Evolutionary conservation across 371 early-diverging fungal genomes (phyloP), one percentile per base, ranked within the genome.

Genomic region (Nematocida major): DNA sequence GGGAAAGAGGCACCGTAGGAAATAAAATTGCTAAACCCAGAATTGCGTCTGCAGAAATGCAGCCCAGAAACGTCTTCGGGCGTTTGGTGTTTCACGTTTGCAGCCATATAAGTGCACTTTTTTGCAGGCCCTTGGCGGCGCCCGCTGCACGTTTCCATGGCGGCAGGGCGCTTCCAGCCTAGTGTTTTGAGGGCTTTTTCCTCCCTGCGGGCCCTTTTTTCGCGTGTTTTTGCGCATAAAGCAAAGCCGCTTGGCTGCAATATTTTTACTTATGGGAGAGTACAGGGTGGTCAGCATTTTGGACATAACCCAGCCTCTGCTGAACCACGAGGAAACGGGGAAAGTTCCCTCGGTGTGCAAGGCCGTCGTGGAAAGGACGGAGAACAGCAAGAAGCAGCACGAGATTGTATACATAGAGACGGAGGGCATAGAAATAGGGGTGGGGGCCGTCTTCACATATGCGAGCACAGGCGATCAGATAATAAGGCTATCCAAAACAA

Each of bases 351-450:
- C 3, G 20, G 30, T 73, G 3, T 24, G 61, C 5, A 73, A 73
- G 38, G 63, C 63, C 15, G 63, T 73, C 3, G 62, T 65, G 9
- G 28, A 63, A 43, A 20, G 13, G 20, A 48, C 7, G 20, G 22
- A 9, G 18, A n/a, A 43, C 13, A 7, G 9, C 7, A 45, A 32
- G 32, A 43, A 49, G 43, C 36, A 40, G 50, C 38, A 20, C 9
- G 13, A 5, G n/a, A 54, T 73, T 5, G 36, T n/a, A 22, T 73
- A 73, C 65, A 40, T 73, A 63, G 76, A 73, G 30, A 63, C 54
- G 11, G 39, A 73, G 4, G 49, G 50, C 22, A 28, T 15, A 39
- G 32, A 42, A 34, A 40, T 73, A 22, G 76, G 76, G 7, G 28
- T 24, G 20, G 45, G 45, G 9, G 50, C 49, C 4, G 32, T 73